These are phyloP conservation scores for Microsporum audouinii DNA, from an alignment of 2,329 filamentous ascomycete genomes.

Conservation along the genomic window DNA sequence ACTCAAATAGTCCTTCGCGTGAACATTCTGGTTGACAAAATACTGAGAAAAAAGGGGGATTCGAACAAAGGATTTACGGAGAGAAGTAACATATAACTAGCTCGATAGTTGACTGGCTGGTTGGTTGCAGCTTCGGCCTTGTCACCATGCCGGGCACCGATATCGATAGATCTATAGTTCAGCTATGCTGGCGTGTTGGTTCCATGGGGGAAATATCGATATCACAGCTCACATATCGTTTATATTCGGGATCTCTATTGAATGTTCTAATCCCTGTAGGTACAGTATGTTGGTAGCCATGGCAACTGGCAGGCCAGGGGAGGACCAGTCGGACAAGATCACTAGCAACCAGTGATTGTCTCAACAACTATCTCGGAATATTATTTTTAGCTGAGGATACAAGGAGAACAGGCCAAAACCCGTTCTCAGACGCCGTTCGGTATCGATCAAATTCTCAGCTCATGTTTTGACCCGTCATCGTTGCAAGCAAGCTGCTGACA, in stretches of 20 bases:
- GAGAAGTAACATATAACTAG: background rate
- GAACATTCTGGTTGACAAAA: no score
- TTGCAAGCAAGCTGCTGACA: no score
- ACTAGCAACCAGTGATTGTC: background rate
- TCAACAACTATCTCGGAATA: background rate
- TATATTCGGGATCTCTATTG: background rate
- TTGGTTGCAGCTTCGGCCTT: background rate
- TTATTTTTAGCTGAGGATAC: no score
- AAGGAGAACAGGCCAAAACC: no score
- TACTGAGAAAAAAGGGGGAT: background rate
- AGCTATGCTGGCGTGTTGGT: background rate
- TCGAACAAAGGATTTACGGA: no score
- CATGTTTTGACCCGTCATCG: no score
- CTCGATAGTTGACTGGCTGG: background rate
- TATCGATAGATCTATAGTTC: background rate
- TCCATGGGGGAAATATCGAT: background rate
- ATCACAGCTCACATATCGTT: background rate
- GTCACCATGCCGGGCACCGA: background rate
- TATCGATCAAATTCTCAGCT: no score
- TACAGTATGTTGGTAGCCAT: background rate
- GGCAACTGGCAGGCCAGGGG: background rate
- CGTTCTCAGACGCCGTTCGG: no score
- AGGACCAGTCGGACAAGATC: no score
- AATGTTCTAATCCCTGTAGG: background rate
- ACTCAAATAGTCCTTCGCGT: background rate